Evolutionary conservation across 176 grass and related monocot species (phyloP), one percentile per base, ranked within the genome.

Genomic region (Raddia distichophylla): DNA sequence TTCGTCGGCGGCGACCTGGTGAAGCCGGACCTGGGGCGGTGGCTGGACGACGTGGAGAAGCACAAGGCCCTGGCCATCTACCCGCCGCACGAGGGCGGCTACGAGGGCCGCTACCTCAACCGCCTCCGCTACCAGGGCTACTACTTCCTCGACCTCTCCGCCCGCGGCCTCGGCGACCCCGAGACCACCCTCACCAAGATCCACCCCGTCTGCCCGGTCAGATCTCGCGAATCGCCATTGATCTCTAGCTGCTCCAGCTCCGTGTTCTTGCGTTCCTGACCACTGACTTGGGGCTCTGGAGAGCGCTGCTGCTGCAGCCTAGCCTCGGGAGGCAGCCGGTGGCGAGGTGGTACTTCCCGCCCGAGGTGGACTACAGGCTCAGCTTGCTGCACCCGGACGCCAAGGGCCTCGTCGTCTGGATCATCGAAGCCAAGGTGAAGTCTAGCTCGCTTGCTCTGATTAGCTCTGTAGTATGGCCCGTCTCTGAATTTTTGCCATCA

Each of bases 311-410:
- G 86, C 32, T 92, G 86, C 88, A 94, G 95, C 95, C 92, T 60
- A 89, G 89, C 67, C 74, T 98, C 18, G 95, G 95, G 63, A 89
- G 92, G 79, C 95, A 98, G 68, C 95, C 95, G 12, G 84, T 93
- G 74, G 90, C 95, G 71, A 87, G 95, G 78, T 94, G 95, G 92
- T 93, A 98, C 82, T 98, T 93, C 83, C 95, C 92, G 49, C 95
- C 92, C 49, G 92, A 98, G 89, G 92, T 98, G 75, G 92, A 98
- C 75, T 98, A 98, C 89, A 81, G 90, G 86, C 95, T 98, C 61
- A 84, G 87, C 76, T 55, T 98, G 72, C 66, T 98, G 80, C 91
- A 89, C 83, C 95, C 95, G 3, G 90, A 93, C 71, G 92, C 90
- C 84, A 98, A 94, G 19, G 95, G 95, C 10, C 92, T 98, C 64